These are phyloP conservation scores for Suillus alpinus DNA, from an alignment of 768 basidiomycete species.

Conservation along the genomic window DNA sequence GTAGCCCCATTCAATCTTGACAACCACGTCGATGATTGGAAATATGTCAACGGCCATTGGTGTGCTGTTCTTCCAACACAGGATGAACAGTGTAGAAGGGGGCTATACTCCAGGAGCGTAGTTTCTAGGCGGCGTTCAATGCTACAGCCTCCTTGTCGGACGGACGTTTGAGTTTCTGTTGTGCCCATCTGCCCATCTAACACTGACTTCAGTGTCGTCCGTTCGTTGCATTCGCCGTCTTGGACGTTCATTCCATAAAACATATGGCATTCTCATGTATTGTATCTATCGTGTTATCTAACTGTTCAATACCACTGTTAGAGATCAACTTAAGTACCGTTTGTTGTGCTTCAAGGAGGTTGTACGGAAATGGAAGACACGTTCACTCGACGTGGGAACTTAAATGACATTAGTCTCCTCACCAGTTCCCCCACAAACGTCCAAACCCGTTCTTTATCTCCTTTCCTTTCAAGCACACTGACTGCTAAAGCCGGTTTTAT, in stretches of 20 bases:
- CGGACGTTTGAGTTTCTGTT: neutral
- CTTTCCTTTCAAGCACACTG: neutral
- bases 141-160: conserved; percentile 2
- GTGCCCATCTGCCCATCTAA: neutral
- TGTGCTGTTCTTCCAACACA: conserved; percentile 44
- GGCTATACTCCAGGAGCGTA: conserved; percentile 40
- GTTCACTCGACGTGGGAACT: conserved; percentile 1
- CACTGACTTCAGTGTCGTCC: neutral
- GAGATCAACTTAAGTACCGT: no score
- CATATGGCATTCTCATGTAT: neutral
- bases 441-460: neutral
- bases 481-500: neutral
- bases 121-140: conserved; percentile 3
- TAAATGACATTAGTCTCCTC: neutral
- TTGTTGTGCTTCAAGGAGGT: neutral
- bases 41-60: conserved; percentile 55
- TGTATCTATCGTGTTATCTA: conserved; percentile 3
- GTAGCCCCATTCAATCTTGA: conserved; percentile 17
- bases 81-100: conserved; percentile 43
- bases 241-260: neutral
- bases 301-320: neutral
- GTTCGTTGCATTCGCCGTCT: neutral
- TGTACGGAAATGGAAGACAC: neutral
- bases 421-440: neutral
- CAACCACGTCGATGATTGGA: conserved; percentile 41